Percentiles rank a stretch among this genome's conserved stretches.
Conservation (phyloP, 129 eudicot genomes). For the Apium graveolens region DNA sequence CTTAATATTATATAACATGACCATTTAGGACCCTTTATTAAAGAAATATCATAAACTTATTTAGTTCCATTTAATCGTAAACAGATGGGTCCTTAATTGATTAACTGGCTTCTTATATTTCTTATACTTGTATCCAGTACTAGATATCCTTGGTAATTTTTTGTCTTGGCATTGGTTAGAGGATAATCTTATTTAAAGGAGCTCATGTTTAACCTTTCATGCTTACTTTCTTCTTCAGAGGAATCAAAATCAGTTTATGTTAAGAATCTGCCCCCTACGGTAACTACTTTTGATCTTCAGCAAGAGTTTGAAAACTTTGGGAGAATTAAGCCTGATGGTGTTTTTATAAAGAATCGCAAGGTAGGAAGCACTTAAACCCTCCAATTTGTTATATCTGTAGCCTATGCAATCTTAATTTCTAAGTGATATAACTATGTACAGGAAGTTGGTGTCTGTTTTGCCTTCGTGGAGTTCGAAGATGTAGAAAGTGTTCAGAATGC, state of each 20-base stretch:
- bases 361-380: slow-evolving; percentile 20
- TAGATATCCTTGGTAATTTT: not conserved
- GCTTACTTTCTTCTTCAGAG: slow-evolving; percentile 23
- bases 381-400: not conserved
- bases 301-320: slow-evolving; percentile 77
- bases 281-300: slow-evolving; percentile 46
- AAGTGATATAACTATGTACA: slow-evolving; percentile 23
- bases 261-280: slow-evolving; percentile 68
- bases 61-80: not conserved
- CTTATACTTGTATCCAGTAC: not conserved
- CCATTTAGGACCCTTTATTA: not conserved
- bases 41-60: not conserved
- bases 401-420: not conserved
- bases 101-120: not conserved
- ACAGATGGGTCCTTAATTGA: not conserved
- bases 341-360: slow-evolving; percentile 67
- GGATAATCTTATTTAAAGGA: not conserved
- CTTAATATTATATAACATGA: too few relatives aligned
- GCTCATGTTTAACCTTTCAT: not conserved
- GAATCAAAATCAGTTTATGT: slow-evolving; percentile 79
- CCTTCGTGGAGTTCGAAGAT: slow-evolving; percentile 96
- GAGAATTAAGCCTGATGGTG: slow-evolving; percentile 64
- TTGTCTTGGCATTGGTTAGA: not conserved
- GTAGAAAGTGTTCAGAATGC: slow-evolving; percentile 65
- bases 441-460: slow-evolving; percentile 86